Base-by-base conservation (phyloP, 352 stramenopile genomes). In the Phytophthora sojae region DNA sequence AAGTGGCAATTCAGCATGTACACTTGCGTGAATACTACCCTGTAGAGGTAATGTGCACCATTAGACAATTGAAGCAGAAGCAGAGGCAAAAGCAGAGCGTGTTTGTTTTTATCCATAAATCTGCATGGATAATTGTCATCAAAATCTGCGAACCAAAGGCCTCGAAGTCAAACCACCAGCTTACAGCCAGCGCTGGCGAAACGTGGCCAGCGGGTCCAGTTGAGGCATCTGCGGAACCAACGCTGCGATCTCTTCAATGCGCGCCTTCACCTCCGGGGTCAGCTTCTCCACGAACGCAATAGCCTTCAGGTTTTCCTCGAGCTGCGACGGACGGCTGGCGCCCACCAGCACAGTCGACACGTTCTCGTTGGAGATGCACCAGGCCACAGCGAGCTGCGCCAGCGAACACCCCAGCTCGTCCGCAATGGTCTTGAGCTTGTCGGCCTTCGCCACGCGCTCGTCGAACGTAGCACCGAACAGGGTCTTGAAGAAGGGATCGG, bases 341-440 rank as follows among this genome's bases (percentile, higher is more conserved):
- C 82, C 82, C 6, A 85, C 63, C 1, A 90, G 55, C 21, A 90
- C 79, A 8, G 69, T 82, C 26, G 63, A 83, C 32, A 89, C 81
- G 50, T 88, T 86, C 21, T 75, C 57, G 60, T 88, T 88, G 19
- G 75, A 83, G 32, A 76, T 65, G 50, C 73, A 85, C 82, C 79
- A 90, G 21, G 76, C 81, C 25, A 81, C 69, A 1, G 81, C 57
- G 6, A 69, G 44, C 21, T 69, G 52, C 6, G 52, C 51, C 30
- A 73, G 35, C n/a, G 59, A 64, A 21, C 58, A 87, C 12, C 69
- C 75, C 6, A 89, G 49, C 51, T 82, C 59, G 15, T 83, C 50
- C n/a, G 73, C 69, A 19, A 77, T 83, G 21, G 57, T 58, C 57
- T 86, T 75, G 15, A 78, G 68, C 45, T 73, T 67, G 62, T 79